phyloP scores from a whole-genome alignment of 2,329 filamentous ascomycete genomes.

The Tolypocladium tundrense region DNA sequence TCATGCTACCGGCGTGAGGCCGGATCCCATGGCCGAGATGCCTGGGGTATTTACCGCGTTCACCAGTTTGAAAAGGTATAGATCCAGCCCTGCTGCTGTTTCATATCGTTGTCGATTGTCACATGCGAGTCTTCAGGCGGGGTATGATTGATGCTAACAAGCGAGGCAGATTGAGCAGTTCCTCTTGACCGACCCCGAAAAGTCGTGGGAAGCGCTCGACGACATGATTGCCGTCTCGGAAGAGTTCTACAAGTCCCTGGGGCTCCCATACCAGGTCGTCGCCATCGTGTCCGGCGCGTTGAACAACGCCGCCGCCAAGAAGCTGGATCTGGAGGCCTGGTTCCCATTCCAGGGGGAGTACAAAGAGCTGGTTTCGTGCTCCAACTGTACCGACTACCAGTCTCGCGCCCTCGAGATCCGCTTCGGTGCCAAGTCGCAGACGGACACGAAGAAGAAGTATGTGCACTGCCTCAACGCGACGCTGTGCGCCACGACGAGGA shows the following conservation, averaged over 20 bases:
- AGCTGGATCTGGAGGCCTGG: slow-evolving; percentile 93
- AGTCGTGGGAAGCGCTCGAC: slow-evolving; percentile 89
- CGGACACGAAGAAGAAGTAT: slow-evolving; percentile 77
- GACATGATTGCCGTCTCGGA: slow-evolving; percentile 86
- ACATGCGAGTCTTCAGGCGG: not conserved
- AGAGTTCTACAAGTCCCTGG: slow-evolving; percentile 87
- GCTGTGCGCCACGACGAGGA: slow-evolving; percentile 81
- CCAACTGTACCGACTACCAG: slow-evolving; percentile 98
- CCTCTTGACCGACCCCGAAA: slow-evolving; percentile 71
- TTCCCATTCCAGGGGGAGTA: slow-evolving; percentile 95
- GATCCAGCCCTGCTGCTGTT: not conserved
- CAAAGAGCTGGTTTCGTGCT: slow-evolving; percentile 96
- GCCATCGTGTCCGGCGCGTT: slow-evolving; percentile 93
- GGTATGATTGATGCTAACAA: not conserved
- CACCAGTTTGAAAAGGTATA: slow-evolving; percentile 90
- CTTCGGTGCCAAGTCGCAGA: slow-evolving; percentile 79
- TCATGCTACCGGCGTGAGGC: slow-evolving; percentile 96
- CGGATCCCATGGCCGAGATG: slow-evolving; percentile 74
- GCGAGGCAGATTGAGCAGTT: slow-evolving; percentile 57
- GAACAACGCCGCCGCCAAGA: slow-evolving; percentile 70
- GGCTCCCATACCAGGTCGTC: slow-evolving; percentile 83
- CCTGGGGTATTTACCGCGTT: slow-evolving; percentile 96
- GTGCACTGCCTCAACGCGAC: slow-evolving; percentile 89
- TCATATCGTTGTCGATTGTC: not conserved
- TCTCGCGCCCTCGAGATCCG: slow-evolving; percentile 87